A percentile compares a stretch with the other conserved stretches of the same genome.
These are phyloP conservation scores for Cetraspora pellucida DNA, from an alignment of 192 early-diverging fungal genomes.

Conservation along the genomic window DNA sequence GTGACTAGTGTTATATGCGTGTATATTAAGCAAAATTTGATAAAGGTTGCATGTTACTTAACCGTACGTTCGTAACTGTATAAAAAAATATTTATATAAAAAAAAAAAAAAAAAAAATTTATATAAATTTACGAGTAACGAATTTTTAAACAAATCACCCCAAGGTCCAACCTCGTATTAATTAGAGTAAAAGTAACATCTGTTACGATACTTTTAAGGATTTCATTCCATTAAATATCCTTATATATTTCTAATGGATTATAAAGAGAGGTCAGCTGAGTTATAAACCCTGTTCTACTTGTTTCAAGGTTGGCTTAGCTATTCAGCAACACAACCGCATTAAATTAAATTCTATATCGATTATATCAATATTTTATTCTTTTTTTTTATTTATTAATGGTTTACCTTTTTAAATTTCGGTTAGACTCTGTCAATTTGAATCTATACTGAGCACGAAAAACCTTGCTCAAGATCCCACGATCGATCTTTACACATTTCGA, in stretches of 20 bases:
- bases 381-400: neutral
- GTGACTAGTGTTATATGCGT: too few species aligned
- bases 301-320: neutral
- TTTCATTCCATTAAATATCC: too few species aligned
- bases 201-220: too few species aligned
- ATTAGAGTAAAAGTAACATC: too few species aligned
- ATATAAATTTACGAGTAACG: too few species aligned
- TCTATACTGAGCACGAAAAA: slow-evolving; percentile 26
- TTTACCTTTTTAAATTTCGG: neutral
- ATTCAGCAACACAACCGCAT: neutral
- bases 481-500: slow-evolving; percentile 55
- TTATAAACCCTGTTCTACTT: neutral
- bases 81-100: too few species aligned
- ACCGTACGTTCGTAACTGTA: too few species aligned
- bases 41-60: too few species aligned
- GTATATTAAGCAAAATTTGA: too few species aligned
- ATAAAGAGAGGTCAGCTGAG: neutral
- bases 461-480: slow-evolving; percentile 33
- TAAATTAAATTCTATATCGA: neutral
- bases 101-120: too few species aligned
- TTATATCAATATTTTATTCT: neutral
- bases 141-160: too few species aligned
- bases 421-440: slow-evolving; percentile 32
- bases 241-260: neutral
- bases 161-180: too few species aligned